A percentile compares a stretch with the other conserved stretches of the same genome.
Conservation (phyloP, 2,329 filamentous ascomycete genomes). For the Verticillium zaregamsianum region DNA sequence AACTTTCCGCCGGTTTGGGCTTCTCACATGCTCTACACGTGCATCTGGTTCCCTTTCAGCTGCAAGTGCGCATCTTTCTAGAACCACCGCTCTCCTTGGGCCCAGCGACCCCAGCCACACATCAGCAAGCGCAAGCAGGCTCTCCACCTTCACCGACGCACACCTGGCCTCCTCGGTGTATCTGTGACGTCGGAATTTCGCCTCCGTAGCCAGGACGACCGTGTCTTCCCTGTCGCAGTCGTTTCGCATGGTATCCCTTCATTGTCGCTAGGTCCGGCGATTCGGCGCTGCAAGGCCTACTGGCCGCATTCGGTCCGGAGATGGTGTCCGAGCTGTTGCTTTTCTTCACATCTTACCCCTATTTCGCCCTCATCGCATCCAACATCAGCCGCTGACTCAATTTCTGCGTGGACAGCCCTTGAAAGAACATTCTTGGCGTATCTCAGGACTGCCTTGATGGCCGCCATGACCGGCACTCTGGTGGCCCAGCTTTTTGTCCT, state of each 20-base stretch:
- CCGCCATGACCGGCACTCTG: constrained; percentile 62
- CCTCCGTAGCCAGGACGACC: neutral
- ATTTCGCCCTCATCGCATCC: neutral
- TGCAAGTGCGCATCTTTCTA: neutral
- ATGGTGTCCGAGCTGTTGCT: neutral
- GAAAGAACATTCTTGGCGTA: constrained; percentile 73
- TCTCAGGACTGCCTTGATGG: constrained; percentile 63
- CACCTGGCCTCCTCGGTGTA: neutral
- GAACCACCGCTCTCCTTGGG: neutral
- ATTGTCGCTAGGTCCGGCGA: neutral
- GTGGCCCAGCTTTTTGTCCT: constrained; percentile 65
- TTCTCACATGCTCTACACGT: neutral
- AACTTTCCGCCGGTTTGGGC: neutral
- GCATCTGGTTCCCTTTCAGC: neutral
- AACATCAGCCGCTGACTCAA: neutral
- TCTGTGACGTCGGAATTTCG: neutral
- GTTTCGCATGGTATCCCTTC: neutral
- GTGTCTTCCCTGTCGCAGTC: neutral
- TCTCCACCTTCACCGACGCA: neutral
- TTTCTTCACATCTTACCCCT: neutral
- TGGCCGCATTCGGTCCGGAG: neutral
- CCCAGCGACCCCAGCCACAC: neutral
- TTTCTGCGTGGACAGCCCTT: constrained; percentile 46
- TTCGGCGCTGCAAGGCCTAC: neutral
- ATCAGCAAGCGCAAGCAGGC: no score